Evolutionary conservation across 148 eudicot species (phyloP).

Genomic region (Talinum fruticosum): DNA sequence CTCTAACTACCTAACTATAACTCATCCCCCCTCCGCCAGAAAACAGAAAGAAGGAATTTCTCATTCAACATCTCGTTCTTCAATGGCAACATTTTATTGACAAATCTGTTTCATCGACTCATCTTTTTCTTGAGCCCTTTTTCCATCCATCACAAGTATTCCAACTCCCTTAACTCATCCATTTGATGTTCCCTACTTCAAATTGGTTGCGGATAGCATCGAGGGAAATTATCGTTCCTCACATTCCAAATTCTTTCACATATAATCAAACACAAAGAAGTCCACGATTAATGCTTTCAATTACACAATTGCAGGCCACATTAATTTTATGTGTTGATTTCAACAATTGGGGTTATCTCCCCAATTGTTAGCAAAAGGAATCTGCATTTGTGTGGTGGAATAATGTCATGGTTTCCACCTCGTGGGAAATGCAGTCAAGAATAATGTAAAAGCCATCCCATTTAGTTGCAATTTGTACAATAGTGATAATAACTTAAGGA

Average conservation of each 20-base stretch:
- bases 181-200: background rate
- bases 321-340: background rate
- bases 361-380: background rate
- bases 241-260: background rate
- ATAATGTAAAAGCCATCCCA: background rate
- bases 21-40: background rate
- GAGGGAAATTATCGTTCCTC: background rate
- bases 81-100: background rate
- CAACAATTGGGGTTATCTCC: background rate
- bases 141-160: background rate
- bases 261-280: background rate
- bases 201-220: background rate
- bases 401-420: background rate
- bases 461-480: background rate
- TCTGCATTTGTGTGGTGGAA: background rate
- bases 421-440: background rate
- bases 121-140: background rate
- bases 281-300: background rate
- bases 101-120: background rate
- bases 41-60: background rate
- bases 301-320: background rate
- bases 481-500: background rate
- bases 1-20: background rate
- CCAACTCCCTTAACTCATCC: background rate
- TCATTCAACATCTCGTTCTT: background rate